Percentiles rank a stretch among this genome's conserved stretches.
phyloP scores from a whole-genome alignment of 306 rosid species.

The Glycine tomentella region DNA sequence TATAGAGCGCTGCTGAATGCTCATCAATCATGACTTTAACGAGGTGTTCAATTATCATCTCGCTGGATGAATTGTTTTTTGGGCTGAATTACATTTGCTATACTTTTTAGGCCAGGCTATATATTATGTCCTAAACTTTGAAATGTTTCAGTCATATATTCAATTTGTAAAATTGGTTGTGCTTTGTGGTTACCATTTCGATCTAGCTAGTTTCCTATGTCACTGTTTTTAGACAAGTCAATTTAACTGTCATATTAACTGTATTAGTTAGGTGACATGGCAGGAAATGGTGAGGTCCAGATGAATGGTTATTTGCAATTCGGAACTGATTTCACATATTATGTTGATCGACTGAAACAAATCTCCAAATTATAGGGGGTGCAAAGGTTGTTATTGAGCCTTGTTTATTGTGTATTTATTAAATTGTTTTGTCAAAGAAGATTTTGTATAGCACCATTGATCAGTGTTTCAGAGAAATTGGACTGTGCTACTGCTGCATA shows the following conservation, averaged over 20 bases:
- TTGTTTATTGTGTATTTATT: constrained; percentile 48
- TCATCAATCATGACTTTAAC: constrained; percentile 55
- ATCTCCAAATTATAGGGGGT: constrained; percentile 40
- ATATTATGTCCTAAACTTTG: constrained; percentile 44
- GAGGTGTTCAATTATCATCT: constrained; percentile 42
- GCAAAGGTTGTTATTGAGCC: constrained; percentile 47
- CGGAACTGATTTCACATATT: constrained; percentile 44
- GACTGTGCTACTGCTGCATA: constrained; percentile 40
- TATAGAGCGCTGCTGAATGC: constrained; percentile 60
- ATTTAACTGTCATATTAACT: constrained; percentile 38
- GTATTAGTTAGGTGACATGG: constrained; percentile 41
- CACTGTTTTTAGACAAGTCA: constrained; percentile 23
- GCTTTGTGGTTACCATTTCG: constrained; percentile 48
- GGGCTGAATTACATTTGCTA: constrained; percentile 45
- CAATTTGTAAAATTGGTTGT: constrained; percentile 46
- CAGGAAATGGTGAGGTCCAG: constrained; percentile 43
- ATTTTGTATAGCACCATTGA: constrained; percentile 40
- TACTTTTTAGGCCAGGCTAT: constrained; percentile 49
- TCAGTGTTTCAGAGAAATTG: constrained; percentile 44
- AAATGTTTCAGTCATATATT: constrained; percentile 46
- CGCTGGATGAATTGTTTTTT: constrained; percentile 46
- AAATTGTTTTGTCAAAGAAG: constrained; percentile 30
- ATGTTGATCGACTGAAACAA: constrained; percentile 42
- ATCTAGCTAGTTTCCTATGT: constrained; percentile 49
- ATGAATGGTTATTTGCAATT: constrained; percentile 30